These are phyloP conservation scores for Fusarium agapanthi DNA, from an alignment of 2,329 filamentous ascomycete species.

Conservation along the genomic window DNA sequence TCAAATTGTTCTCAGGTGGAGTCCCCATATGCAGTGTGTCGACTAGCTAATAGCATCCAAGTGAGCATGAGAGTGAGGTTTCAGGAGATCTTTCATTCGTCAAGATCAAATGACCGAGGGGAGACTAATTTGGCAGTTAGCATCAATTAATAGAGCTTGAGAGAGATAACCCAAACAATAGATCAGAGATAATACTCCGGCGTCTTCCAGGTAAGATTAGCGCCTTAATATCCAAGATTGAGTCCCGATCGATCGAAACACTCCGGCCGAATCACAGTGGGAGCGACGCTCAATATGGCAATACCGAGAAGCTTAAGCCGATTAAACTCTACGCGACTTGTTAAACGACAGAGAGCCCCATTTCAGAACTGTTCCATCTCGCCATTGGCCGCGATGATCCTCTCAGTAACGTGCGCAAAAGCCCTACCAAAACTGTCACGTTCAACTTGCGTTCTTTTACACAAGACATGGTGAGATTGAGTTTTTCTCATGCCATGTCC, in stretches of 20 bases:
- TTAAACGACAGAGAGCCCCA: neutral
- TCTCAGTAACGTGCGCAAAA: no score
- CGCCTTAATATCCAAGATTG: neutral
- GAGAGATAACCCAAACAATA: fast-evolving
- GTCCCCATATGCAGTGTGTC: neutral
- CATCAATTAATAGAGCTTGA: fast-evolving
- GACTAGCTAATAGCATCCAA: neutral
- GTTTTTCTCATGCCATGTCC: neutral
- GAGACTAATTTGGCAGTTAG: neutral
- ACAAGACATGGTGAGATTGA: neutral
- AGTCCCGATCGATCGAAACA: neutral
- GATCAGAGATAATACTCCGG: neutral
- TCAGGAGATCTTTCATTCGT: fast-evolving
- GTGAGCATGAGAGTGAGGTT: neutral
- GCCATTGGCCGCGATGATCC: no score
- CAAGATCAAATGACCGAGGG: fast-evolving
- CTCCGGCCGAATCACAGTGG: neutral
- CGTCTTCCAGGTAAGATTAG: neutral
- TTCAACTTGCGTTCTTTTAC: no score
- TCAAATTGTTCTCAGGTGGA: neutral
- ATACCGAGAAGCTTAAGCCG: neutral
- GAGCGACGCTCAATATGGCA: neutral
- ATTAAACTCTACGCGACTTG: neutral
- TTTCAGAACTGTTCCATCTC: neutral
- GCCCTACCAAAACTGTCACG: no score